Conservation (phyloP, 2,329 filamentous ascomycete genomes). For the Plectosphaerella plurivora region DNA sequence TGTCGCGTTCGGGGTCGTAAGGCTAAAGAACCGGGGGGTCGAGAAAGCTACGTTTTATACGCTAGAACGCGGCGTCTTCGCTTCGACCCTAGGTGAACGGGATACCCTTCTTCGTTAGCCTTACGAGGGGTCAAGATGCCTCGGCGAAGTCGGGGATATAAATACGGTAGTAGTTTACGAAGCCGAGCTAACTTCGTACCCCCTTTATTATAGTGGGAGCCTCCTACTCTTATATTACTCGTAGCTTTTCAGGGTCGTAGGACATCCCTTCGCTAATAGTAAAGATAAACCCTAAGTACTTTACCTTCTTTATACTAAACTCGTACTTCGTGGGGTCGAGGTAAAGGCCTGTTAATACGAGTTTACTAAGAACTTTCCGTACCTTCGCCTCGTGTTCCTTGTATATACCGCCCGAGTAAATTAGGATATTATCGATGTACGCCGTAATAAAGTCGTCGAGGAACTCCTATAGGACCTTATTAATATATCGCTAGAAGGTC, state of each 20-base stretch:
- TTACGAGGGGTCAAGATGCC: background rate
- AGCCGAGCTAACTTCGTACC: background rate
- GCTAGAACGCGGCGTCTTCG: background rate
- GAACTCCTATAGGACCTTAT: background rate
- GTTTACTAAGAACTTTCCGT: background rate
- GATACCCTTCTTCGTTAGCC: background rate
- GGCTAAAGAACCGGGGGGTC: background rate
- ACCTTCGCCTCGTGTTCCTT: background rate
- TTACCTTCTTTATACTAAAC: background rate
- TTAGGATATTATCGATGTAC: slow-evolving; percentile 3
- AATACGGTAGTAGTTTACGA: background rate
- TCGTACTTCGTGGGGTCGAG: background rate
- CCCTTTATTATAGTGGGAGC: background rate
- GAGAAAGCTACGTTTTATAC: background rate
- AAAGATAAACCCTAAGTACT: background rate
- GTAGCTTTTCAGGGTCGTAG: background rate
- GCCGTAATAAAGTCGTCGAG: background rate
- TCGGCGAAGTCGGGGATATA: background rate
- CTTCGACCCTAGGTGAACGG: background rate
- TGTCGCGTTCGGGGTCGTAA: background rate
- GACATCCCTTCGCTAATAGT: background rate
- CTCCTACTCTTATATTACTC: background rate
- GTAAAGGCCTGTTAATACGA: no score
- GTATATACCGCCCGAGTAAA: no score
- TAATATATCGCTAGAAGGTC: slow-evolving; percentile 2